Conservation (phyloP, 345 rosid genomes). For the Hibiscus tridactylites region DNA sequence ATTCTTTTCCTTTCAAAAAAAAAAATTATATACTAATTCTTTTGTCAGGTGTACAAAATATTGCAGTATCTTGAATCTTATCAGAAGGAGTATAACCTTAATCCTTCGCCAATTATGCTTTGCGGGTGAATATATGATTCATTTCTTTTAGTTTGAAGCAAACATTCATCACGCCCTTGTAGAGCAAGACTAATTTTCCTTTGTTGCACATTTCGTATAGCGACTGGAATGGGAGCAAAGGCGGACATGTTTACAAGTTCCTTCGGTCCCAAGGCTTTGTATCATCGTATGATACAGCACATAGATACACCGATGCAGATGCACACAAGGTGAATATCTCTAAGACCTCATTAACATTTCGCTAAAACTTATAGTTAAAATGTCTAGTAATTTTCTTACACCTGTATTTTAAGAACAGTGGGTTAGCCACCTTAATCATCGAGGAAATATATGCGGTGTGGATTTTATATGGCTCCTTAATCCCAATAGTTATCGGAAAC, state of each 20-base stretch:
- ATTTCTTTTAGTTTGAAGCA: neutral
- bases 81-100: slow-evolving; percentile 67
- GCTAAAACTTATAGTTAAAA: neutral
- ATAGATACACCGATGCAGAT: slow-evolving; percentile 91
- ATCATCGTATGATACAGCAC: slow-evolving; percentile 94
- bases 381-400: slow-evolving; percentile 9
- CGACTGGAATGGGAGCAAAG: slow-evolving; percentile 98
- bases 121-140: slow-evolving; percentile 52
- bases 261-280: slow-evolving; percentile 90
- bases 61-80: slow-evolving; percentile 71
- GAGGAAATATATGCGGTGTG: slow-evolving; percentile 93
- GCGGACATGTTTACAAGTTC: slow-evolving; percentile 91
- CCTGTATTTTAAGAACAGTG: slow-evolving; percentile 40
- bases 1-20: too few relatives aligned
- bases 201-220: slow-evolving; percentile 24
- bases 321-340: slow-evolving; percentile 71
- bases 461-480: slow-evolving; percentile 98
- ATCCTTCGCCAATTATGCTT: slow-evolving; percentile 63
- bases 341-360: neutral
- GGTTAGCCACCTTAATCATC: slow-evolving; percentile 94
- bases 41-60: slow-evolving; percentile 68
- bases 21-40: neutral
- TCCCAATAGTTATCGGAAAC: slow-evolving; percentile 64
- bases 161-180: neutral
- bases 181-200: slow-evolving; percentile 1